A percentile compares a stretch with the other conserved stretches of the same genome.
Conservation (phyloP, 805 yeast genomes). For the Scheffersomyces amazonensis region DNA sequence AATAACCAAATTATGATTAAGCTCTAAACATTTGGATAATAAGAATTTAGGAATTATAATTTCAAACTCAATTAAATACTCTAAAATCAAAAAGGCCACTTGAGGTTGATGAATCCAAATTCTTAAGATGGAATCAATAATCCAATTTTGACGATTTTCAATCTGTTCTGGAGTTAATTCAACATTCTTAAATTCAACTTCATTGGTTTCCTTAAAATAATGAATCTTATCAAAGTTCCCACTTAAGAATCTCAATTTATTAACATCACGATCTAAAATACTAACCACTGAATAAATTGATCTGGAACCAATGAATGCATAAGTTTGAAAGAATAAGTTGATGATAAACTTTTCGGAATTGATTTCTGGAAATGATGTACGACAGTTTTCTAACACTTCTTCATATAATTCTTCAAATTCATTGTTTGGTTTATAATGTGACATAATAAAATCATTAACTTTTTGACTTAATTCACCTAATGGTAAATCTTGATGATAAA, state of each 20-base stretch:
- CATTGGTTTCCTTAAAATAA: conserved; percentile 19
- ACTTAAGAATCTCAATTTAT: conserved; percentile 35
- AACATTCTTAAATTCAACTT: conserved; percentile 27
- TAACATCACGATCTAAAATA: conserved; percentile 37
- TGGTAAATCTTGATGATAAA: conserved; percentile 34
- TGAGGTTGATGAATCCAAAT: conserved; percentile 47
- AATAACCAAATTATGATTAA: conserved; percentile 30
- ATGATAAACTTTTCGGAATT: conserved; percentile 41
- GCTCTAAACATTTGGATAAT: conserved; percentile 22
- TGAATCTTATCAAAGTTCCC: conserved; percentile 23
- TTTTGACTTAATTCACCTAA: conserved; percentile 33
- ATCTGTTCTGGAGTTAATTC: conserved; percentile 21
- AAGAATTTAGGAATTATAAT: conserved; percentile 29
- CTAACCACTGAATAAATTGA: conserved; percentile 60
- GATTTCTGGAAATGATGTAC: conserved; percentile 15
- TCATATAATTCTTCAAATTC: conserved; percentile 32
- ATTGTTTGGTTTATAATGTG: conserved; percentile 37
- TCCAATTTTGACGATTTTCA: conserved; percentile 29
- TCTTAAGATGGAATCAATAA: conserved; percentile 38
- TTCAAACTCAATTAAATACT: conserved; percentile 37
- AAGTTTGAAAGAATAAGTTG: conserved; percentile 62
- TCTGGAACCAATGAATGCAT: conserved; percentile 82
- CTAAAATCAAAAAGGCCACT: conserved; percentile 40
- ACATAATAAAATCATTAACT: conserved; percentile 39
- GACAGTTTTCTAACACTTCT: conserved; percentile 22